Evolutionary conservation across 2,329 filamentous ascomycete species (phyloP), one percentile per base, ranked within the genome.

Genomic region (Xylaria sp.): DNA sequence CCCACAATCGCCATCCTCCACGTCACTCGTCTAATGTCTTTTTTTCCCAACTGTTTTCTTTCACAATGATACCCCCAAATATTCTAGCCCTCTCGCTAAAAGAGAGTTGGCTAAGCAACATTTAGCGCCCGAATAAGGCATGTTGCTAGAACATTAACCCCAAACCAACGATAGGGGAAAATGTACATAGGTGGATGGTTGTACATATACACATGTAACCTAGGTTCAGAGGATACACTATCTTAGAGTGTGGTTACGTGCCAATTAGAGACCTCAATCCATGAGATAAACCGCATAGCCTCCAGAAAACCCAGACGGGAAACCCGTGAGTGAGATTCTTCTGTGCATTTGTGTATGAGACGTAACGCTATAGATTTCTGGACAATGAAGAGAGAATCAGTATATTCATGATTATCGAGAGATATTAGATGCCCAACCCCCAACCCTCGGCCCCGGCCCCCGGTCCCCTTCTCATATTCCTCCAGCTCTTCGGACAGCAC

Each of bases 11-110:
- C 33, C 21, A 51, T 67, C 56, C 45, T 59, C 58, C 58, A 37
- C 56, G 52, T 45, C 38, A 25, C 15, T 51, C 40, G 51, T 55
- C 58, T 57, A 56, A 46, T 57, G 45, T 64, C 45, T 56, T 63
- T 56, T 63, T 60, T 60, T 60, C 19, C 53, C 35, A 43, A 50
- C 35, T 56, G 49, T 57, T 60, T 57, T 58, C n/a, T 46, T 53
- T 61, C 37, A 55, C 28, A 28, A 65, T 67, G 65, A 67, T 67
- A 67, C 65, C 65, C n/a, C 62, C 60, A 33, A 57, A 40, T 49
- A 53, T 38, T n/a, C 55, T n/a, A 50, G 19, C 55, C 47, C 47
- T 46, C 42, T 38, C 33, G 47, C n/a, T 31, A 47, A 21, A 35
- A 47, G 31, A 54, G 28, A 50, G 52, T 52, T 45, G 52, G 61